A percentile compares a stretch with the other conserved stretches of the same genome.
Evolutionary conservation across 1,284 basidiomycete species (phyloP).

Genomic region (Microbotryomycetes sp.): DNA sequence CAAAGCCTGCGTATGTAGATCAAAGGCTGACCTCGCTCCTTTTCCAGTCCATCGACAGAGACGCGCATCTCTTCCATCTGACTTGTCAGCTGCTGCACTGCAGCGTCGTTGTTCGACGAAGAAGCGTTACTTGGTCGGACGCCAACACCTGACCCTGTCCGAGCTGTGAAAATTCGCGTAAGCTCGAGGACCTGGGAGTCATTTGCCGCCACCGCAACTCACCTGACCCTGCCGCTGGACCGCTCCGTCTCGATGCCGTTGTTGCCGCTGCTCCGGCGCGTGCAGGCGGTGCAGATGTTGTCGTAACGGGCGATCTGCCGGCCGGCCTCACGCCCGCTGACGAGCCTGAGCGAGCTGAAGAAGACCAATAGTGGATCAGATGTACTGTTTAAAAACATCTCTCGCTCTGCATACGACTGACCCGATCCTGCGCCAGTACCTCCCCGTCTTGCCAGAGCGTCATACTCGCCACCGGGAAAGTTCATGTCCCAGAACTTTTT

Average conservation of each 20-base stretch:
- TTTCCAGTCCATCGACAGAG: constrained; percentile 62
- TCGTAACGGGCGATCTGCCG: neutral
- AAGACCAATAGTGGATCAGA: too few relatives aligned
- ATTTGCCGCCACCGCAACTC: neutral
- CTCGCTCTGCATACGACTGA: too few relatives aligned
- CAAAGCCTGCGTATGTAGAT: neutral
- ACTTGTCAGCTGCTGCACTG: constrained; percentile 55
- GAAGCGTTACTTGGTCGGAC: neutral
- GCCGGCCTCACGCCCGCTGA: neutral
- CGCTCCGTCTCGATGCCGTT: neutral
- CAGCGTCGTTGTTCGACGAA: constrained; percentile 36
- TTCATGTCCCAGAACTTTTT: constrained; percentile 94
- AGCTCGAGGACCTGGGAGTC: too few relatives aligned
- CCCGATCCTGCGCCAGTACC: constrained; percentile 46
- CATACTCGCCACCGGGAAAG: constrained; percentile 81
- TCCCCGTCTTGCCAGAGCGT: constrained; percentile 70
- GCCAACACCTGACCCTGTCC: neutral
- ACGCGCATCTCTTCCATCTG: constrained; percentile 77
- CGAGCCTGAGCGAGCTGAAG: neutral
- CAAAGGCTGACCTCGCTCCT: constrained; percentile 22
- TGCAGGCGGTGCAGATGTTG: neutral
- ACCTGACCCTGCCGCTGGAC: neutral
- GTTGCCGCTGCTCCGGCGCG: neutral
- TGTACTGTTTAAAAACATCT: too few relatives aligned
- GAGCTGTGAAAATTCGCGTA: neutral